Base-by-base conservation (phyloP, 2,329 filamentous ascomycete genomes). In the Salinomyces thailandicus region DNA sequence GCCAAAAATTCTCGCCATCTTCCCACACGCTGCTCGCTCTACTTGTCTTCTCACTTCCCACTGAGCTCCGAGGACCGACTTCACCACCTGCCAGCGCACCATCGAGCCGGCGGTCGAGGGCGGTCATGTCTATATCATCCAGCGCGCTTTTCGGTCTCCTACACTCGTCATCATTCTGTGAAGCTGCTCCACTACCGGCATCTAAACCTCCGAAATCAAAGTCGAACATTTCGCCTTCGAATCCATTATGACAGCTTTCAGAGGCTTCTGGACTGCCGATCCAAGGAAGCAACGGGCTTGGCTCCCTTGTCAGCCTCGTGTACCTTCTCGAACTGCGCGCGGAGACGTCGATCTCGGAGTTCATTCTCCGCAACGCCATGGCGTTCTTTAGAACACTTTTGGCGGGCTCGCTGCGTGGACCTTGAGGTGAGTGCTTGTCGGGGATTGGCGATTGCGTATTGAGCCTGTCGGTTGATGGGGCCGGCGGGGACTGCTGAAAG, bases 321-420 rank as follows among this genome's bases (percentile, higher is more conserved):
- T 64, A 67, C 5, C 59, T 53, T 0, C 60, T 45, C 33, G 57
- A 57, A 6, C 51, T 55, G 7, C 52, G 55, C 9, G 40, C 50
- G 36, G 36, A 31, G 31, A 33, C 24, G 15, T 45, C 37, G 11
- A 58, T 54, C 35, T 65, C 62, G 17, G 57, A 61, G 44, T 67
- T 66, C 62, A 65, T 65, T 14, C 62, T 54, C 5, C 64, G 50
- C 3, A 67, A 51, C 13, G 57, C 57, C 40, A 53, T 53, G 28
- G 64, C 60, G 5, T 59, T 61, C 19, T 55, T 53, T 11, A 61
- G 55, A 4, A 66, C 46, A 9, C 57, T 55, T 36, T 55, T 55
- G 1, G 57, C 53, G 2, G 62, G 59, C 6, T 50, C 52, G 2
- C 28, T 40, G 9, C 38, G 27, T 11, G 38, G 38, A 9, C 38